Evolutionary conservation across 2,329 filamentous ascomycete species (phyloP).

Genomic region (Ramularia endophylla): DNA sequence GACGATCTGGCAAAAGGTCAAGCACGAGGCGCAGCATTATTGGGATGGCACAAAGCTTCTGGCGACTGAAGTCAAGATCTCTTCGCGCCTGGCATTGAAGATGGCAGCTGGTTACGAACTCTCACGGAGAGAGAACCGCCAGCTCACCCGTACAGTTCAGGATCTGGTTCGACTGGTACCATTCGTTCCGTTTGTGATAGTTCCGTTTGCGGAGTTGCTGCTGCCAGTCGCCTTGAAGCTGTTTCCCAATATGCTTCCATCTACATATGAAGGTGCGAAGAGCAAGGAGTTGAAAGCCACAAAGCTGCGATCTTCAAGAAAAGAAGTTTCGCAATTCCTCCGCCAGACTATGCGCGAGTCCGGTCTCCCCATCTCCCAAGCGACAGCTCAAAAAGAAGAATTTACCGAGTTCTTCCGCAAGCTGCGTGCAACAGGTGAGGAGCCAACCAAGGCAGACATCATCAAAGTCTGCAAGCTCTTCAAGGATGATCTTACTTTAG

Average conservation of each 20-base stretch:
- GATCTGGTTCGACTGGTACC: slow-evolving; percentile 89
- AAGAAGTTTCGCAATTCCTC: slow-evolving; percentile 88
- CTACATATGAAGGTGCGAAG: slow-evolving; percentile 90
- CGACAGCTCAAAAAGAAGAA: slow-evolving; percentile 84
- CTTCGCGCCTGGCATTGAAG: slow-evolving; percentile 82
- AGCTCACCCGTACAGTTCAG: slow-evolving; percentile 86
- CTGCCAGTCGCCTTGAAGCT: slow-evolving; percentile 86
- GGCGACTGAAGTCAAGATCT: slow-evolving; percentile 88
- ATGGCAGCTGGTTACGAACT: slow-evolving; percentile 98
- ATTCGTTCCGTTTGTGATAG: slow-evolving; percentile 94
- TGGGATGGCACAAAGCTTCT: slow-evolving; percentile 98
- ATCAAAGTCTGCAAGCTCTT: slow-evolving; percentile 99
- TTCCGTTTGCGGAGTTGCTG: slow-evolving; percentile 90
- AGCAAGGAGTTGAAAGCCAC: slow-evolving; percentile 85
- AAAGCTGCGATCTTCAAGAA: slow-evolving; percentile 74
- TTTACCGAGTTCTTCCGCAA: slow-evolving; percentile 98
- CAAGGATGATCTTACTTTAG: slow-evolving; percentile 93
- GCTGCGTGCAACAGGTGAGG: slow-evolving; percentile 81
- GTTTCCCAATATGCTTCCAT: slow-evolving; percentile 95
- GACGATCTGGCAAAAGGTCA: slow-evolving; percentile 85
- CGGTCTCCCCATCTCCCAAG: slow-evolving; percentile 78
- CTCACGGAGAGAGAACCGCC: slow-evolving; percentile 84
- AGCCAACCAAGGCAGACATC: slow-evolving; percentile 81
- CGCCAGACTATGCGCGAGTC: slow-evolving; percentile 85
- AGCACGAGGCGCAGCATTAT: slow-evolving; percentile 89